Base-by-base conservation (phyloP, 352 stramenopile genomes). In the Phytophthora macrochlamydospora region DNA sequence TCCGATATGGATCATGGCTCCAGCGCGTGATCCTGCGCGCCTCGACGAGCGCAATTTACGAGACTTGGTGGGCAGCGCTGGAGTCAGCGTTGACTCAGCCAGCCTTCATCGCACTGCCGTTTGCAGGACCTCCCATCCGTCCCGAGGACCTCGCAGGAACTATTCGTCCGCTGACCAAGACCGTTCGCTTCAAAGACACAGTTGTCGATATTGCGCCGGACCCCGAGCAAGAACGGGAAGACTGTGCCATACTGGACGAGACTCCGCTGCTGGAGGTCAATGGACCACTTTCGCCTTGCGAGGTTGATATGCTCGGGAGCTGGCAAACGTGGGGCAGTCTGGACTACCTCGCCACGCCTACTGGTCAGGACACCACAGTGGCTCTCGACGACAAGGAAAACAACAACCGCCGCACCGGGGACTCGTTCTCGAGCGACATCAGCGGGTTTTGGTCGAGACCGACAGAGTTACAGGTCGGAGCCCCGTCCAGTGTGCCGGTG, bases 381-480 rank as follows among this genome's bases (percentile, higher is more conserved):
- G 49, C 59, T 29, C 30, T 13, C 13, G 29, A 46, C 8, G 14
- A 55, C 13, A 59, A 51, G 11, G 40, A 63, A 11, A 9, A 58
- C 37, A 65, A 13, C 37, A 37, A 7, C 6, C 24, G 12, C 18
- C 56, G 58, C 50, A 48, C 58, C 13, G 49, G 33, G 46, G 51
- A 28, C 2, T 72, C 58, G 13, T 3, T 55, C n/a, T 60, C 64
- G 56, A 73, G 56, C 54, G 60, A 73, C 37, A 69, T 73, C 46
- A 76, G 65, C 31, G 64, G 67, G 24, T 73, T 71, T 42, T 73
- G 64, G 69, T 62, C 65, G n/a, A 63, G 61, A 30, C 38, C 51
- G 8, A 73, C 69, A 7, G 59, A 70, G 11, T 53, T 44, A 33
- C 56, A 73, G 18, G 30, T 62, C 45, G 56, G 63, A 40, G 59